Percentiles rank a stretch among this genome's conserved stretches.
These are phyloP conservation scores for Aspergillus sergii DNA, from an alignment of 2,329 filamentous ascomycete species.

Conservation along the genomic window DNA sequence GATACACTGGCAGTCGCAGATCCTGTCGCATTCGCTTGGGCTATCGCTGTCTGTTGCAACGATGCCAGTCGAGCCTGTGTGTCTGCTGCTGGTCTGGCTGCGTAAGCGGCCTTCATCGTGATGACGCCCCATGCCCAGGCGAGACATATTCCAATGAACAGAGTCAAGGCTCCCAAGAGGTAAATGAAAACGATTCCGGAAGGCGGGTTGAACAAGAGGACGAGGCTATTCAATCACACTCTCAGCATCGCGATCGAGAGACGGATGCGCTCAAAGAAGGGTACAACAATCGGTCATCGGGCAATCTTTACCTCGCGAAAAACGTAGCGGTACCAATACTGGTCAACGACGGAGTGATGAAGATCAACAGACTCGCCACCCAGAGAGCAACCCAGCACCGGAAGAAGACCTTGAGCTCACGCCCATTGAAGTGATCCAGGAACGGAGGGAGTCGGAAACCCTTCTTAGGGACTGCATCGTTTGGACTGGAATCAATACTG, in stretches of 20 bases:
- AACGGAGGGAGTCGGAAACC: constrained; percentile 9
- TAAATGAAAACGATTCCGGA: constrained; percentile 51
- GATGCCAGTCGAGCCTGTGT: constrained; percentile 37
- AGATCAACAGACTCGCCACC: constrained; percentile 50
- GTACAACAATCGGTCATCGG: neutral
- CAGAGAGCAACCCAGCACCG: constrained; percentile 52
- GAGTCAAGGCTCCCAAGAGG: constrained; percentile 45
- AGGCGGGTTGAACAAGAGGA: constrained; percentile 51
- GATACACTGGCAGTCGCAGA: constrained; percentile 31
- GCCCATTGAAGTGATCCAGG: constrained; percentile 50
- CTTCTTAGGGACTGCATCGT: neutral
- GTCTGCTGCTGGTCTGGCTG: constrained; percentile 44
- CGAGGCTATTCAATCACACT: constrained; percentile 24
- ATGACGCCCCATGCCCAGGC: constrained; percentile 56
- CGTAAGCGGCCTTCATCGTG: constrained; percentile 52
- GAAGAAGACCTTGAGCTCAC: constrained; percentile 51
- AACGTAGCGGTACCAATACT: constrained; percentile 51
- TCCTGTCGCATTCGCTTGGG: constrained; percentile 39
- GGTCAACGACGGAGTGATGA: constrained; percentile 48
- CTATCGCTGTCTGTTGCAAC: constrained; percentile 35
- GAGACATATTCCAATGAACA: constrained; percentile 51
- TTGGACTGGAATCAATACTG: neutral
- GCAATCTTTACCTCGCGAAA: constrained; percentile 33
- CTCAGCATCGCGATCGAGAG: neutral
- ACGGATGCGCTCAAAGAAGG: neutral